A percentile compares a stretch with the other conserved stretches of the same genome.
phyloP scores from a whole-genome alignment of 352 stramenopile species.

The Phytopythium helicoides region DNA sequence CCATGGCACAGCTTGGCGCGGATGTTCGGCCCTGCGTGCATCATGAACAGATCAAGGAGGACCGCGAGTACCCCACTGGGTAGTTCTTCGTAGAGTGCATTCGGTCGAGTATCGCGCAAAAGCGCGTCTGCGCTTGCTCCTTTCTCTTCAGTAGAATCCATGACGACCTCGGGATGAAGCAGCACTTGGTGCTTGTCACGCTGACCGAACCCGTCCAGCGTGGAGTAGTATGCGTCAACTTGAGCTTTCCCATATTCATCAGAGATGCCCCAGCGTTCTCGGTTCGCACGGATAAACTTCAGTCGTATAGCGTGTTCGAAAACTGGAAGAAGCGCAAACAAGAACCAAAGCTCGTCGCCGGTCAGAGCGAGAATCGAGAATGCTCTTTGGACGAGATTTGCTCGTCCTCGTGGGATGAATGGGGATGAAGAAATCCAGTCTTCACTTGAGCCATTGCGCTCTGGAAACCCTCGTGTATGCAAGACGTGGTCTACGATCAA shows the following conservation, averaged over 20 bases:
- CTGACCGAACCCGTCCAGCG: slow-evolving; percentile 74
- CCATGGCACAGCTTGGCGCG: slow-evolving; percentile 73
- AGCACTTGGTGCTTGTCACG: slow-evolving; percentile 74
- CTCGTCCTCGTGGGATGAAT: slow-evolving; percentile 44
- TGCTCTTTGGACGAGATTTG: slow-evolving; percentile 29
- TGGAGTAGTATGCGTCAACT: slow-evolving; percentile 76
- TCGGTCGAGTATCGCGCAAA: slow-evolving; percentile 8
- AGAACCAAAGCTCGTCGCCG: slow-evolving; percentile 51
- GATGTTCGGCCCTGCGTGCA: slow-evolving; percentile 57
- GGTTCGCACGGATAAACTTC: slow-evolving; percentile 52
- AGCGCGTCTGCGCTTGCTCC: no score
- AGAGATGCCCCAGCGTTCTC: slow-evolving; percentile 19
- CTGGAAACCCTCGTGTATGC: no score
- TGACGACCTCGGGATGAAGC: slow-evolving; percentile 35
- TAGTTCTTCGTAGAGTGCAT: slow-evolving; percentile 52
- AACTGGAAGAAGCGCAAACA: slow-evolving; percentile 60
- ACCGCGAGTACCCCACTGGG: slow-evolving; percentile 36
- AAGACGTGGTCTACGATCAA: not conserved
- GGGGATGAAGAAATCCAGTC: not conserved
- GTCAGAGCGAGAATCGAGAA: slow-evolving; percentile 16
- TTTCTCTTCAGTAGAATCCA: slow-evolving; percentile 5
- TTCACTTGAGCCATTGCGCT: not conserved
- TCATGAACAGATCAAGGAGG: slow-evolving; percentile 78
- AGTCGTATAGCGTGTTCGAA: slow-evolving; percentile 62
- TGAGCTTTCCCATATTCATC: slow-evolving; percentile 47